Evolutionary conservation across 2,329 filamentous ascomycete genomes (phyloP).

Genomic region (Chrysosporium keratinophilum): DNA sequence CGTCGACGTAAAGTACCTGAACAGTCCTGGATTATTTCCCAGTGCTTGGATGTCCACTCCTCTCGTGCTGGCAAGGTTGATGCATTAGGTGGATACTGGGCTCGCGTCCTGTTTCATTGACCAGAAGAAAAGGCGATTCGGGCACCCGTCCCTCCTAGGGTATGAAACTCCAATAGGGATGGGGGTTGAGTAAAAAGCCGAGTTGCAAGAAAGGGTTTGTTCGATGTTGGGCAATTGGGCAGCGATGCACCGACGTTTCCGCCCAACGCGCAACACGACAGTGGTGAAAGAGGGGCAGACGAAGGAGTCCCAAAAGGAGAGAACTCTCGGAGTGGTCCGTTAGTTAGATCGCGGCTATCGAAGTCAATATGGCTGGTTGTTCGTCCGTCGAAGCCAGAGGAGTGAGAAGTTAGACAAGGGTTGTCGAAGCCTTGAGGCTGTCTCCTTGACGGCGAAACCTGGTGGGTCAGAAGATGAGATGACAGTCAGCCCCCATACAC

Average conservation of each 20-base stretch:
- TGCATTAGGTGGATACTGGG: not conserved
- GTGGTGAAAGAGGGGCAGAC: not conserved
- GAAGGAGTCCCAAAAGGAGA: not conserved
- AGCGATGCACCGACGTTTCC: not conserved
- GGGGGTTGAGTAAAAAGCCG: not conserved
- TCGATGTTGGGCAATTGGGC: conserved; percentile 1
- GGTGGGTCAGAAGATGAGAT: not conserved
- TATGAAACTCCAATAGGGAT: not conserved
- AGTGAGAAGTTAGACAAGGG: no score
- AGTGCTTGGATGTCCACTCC: not conserved
- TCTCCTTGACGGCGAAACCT: not conserved
- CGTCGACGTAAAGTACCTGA: not conserved
- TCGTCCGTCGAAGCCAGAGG: not conserved
- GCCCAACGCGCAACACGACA: not conserved
- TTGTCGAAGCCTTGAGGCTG: no score
- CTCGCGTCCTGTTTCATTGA: not conserved
- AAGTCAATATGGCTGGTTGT: not conserved
- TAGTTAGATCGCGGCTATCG: not conserved
- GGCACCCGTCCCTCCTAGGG: not conserved
- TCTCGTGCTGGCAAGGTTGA: not conserved
- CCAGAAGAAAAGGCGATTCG: not conserved
- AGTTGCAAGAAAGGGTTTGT: not conserved
- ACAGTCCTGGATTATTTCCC: not conserved
- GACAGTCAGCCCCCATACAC: no score
- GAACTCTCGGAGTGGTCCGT: not conserved